These are phyloP conservation scores for Coemansia sp. DNA, from an alignment of 192 early-diverging fungal species.

Conservation along the genomic window DNA sequence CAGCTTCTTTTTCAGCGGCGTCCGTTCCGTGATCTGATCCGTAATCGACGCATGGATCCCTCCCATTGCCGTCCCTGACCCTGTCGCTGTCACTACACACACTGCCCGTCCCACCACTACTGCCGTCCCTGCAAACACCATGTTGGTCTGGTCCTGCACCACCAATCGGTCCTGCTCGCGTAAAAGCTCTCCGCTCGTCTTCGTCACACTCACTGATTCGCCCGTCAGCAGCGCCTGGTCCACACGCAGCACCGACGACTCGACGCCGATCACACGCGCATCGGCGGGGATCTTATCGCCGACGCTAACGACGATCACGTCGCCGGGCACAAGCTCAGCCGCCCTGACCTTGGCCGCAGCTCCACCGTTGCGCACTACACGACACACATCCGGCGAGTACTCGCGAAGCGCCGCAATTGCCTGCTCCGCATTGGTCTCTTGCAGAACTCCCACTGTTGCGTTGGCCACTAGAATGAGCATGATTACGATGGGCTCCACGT, in stretches of 20 bases:
- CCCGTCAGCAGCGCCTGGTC: constrained; percentile 97
- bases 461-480: constrained; percentile 97
- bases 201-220: constrained; percentile 88
- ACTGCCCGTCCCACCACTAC: constrained; percentile 85
- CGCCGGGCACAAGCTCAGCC: constrained; percentile 90
- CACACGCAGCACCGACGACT: constrained; percentile 81
- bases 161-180: constrained; percentile 56
- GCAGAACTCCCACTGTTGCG: constrained; percentile 93
- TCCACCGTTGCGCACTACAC: constrained; percentile 76
- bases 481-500: constrained; percentile 98
- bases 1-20: constrained; percentile 90
- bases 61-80: constrained; percentile 88
- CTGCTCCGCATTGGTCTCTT: constrained; percentile 95
- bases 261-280: constrained; percentile 75
- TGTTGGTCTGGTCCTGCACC: constrained; percentile 96
- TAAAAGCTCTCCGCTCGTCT: constrained; percentile 62
- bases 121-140: constrained; percentile 96
- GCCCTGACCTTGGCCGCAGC: constrained; percentile 64
- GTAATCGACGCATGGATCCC: constrained; percentile 88
- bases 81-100: constrained; percentile 86
- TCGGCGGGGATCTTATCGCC: constrained; percentile 98
- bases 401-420: constrained; percentile 97
- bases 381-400: constrained; percentile 94
- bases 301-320: constrained; percentile 86
- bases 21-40: constrained; percentile 83